Evolutionary conservation across 2,329 filamentous ascomycete species (phyloP).

Genomic region (Lachnellula hyalina): DNA sequence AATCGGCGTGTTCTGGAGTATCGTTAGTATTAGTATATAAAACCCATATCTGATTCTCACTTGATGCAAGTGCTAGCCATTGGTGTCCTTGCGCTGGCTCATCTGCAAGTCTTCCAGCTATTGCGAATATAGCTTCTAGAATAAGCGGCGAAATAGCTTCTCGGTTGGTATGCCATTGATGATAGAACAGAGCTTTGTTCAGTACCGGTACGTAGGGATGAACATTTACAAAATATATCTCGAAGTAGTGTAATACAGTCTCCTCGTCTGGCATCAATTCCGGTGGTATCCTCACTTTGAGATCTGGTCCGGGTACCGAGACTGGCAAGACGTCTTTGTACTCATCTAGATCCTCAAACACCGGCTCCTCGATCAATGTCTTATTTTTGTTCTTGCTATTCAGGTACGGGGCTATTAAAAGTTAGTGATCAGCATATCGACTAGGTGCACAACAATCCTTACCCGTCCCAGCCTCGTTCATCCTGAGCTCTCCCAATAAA

Average conservation of each 20-base stretch:
- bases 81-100: constrained; percentile 81
- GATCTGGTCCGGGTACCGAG: constrained; percentile 61
- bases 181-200: constrained; percentile 75
- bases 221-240: constrained; percentile 84
- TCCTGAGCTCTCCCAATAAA: constrained; percentile 78
- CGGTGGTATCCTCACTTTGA: constrained; percentile 80
- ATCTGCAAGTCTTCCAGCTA: constrained; percentile 76
- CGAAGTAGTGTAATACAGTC: constrained; percentile 76
- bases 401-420: constrained; percentile 69
- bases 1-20: constrained; percentile 72
- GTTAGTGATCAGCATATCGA: constrained; percentile 15
- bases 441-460: constrained; percentile 31
- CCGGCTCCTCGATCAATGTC: constrained; percentile 53
- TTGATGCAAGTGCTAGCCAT: constrained; percentile 85
- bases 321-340: constrained; percentile 66
- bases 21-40: constrained; percentile 26
- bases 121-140: constrained; percentile 86
- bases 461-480: constrained; percentile 85
- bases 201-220: constrained; percentile 91
- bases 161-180: constrained; percentile 81
- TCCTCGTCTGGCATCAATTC: constrained; percentile 90
- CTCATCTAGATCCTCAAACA: constrained; percentile 67
- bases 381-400: constrained; percentile 51
- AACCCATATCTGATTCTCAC: constrained; percentile 39
- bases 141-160: constrained; percentile 84